phyloP scores from a whole-genome alignment of 1,284 basidiomycete species.

The Leccinum insolens region DNA sequence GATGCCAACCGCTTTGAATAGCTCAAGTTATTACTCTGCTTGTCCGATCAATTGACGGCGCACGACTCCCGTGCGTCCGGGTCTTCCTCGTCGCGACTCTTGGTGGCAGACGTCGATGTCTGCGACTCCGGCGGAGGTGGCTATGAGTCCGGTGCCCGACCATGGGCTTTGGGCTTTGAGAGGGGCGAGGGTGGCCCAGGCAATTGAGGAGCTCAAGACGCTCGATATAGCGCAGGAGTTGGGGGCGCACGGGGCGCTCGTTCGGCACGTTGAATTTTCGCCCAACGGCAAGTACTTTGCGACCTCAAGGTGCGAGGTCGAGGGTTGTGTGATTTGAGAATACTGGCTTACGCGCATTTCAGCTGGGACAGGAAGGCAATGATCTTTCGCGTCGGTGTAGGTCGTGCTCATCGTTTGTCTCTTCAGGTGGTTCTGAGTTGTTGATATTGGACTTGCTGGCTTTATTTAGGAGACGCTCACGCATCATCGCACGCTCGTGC shows the following conservation, averaged over 20 bases:
- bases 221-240: conserved; percentile 60
- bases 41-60: too few relatives aligned
- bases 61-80: conserved; percentile 20
- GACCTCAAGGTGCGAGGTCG: conserved; percentile 34
- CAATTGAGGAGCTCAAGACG: conserved; percentile 59
- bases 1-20: too few relatives aligned
- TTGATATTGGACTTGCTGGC: too few relatives aligned
- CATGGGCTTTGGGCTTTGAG: conserved; percentile 42
- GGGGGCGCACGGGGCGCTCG: conserved; percentile 34
- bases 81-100: conserved; percentile 31
- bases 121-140: conserved; percentile 20
- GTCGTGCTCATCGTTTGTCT: too few relatives aligned
- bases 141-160: conserved; percentile 39
- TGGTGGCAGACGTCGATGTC: conserved; percentile 32
- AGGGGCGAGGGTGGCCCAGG: conserved; percentile 53
- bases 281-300: conserved; percentile 40
- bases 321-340: neutral
- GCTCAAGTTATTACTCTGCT: too few relatives aligned
- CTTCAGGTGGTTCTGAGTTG: too few relatives aligned
- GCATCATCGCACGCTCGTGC: too few relatives aligned
- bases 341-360: conserved; percentile 8
- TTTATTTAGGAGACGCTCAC: too few relatives aligned
- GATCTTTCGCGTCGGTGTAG: too few relatives aligned
- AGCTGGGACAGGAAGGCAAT: conserved; percentile 81
- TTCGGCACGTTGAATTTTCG: conserved; percentile 42